Evolutionary conservation across 2,329 filamentous ascomycete genomes (phyloP), one percentile per base, ranked within the genome.

Genomic region (Neonectria sp.): DNA sequence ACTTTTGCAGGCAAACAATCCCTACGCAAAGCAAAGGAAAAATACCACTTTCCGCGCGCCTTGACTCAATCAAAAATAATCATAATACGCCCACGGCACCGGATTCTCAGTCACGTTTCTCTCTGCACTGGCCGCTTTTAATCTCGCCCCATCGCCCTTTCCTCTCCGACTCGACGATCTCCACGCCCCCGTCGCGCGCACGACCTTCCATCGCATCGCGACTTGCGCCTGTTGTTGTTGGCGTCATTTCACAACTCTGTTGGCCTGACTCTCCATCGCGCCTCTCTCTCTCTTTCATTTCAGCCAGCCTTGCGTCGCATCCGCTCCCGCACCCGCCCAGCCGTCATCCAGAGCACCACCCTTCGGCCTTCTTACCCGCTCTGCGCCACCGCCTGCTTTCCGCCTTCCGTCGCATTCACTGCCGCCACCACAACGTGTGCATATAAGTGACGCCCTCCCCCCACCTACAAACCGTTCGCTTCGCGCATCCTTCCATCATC

Each of bases 401-500:
- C 43, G 68, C 35, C 60, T 55, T 63, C 31, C 43, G 63, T 71
- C 70, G 68, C 68, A 70, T 72, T 55, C 68, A 48, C 51, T 63
- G 55, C 71, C 68, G 73, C 70, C 63, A 65, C 72, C 69, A 67
- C 60, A 63, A 55, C 45, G 59, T 61, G 52, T 62, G 63, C 71
- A 71, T 66, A 58, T 69, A 73, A 72, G 60, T 61, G 62, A 64
- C 70, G 67, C 53, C 62, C 67, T 48, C 65, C 27, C 55, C 51
- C 63, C 55, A 55, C 59, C 27, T 33, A 24, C 57, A 68, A 60
- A 31, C 59, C n/a, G 53, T 70, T 63, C 70, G 72, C 72, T 67
- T 71, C 72, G 72, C 72, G 72, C 70, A 70, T 61, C 67, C 65
- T 66, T 74, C 67, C 70, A 60, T 63, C 65, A 51, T 61, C 67